Evolutionary conservation across 2,329 filamentous ascomycete genomes (phyloP), one percentile per base, ranked within the genome.

Genomic region (Aspergillus novofumigatus): DNA sequence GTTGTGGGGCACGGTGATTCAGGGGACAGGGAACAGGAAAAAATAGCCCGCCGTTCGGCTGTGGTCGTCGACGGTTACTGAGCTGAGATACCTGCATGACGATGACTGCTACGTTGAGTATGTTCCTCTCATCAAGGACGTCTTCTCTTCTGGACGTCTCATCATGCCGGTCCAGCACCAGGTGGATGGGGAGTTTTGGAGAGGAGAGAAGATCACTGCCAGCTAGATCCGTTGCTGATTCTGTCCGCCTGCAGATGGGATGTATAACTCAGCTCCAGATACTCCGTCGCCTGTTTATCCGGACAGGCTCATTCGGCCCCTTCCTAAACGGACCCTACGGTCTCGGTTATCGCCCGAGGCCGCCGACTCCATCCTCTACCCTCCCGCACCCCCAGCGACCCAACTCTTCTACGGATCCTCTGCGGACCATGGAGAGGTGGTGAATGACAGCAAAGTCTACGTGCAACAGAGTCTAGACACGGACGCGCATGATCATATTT

Each of bases 281-380:
- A 88, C 89, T 58, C 82, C 86, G 62, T 94, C 91, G 59, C 86
- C 89, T 58, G 81, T 91, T 68, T 96, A 90, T 72, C 91, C 91
- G 64, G 90, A 96, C 72, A 88, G 94, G 75, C 89, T 93, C 59
- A 99, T 99, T 72, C 88, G 92, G 70, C 94, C 94, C 56, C 80
- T 99, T 59, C 94, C 94, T 47, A 94, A 90, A 77, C 89, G 92
- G 68, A 88, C 90, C 62, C 83, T 99, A 54, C 90, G 92, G 67
- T 92, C 94, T 72, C 87, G 91, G 56, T 81, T 99, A 53, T 92
- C 93, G 32, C 88, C 90, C 59, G 91, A 96, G 72, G 87, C 90
- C 66, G 91, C 90, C 56, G 87, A 89, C 53, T 85, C 88, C 29
- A 94, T 97, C 66, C 82, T 87, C 65, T 96, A 91, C 67, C 92